Conservation (phyloP, 139 green algal species). For the Axilococcus clingmanii region DNA sequence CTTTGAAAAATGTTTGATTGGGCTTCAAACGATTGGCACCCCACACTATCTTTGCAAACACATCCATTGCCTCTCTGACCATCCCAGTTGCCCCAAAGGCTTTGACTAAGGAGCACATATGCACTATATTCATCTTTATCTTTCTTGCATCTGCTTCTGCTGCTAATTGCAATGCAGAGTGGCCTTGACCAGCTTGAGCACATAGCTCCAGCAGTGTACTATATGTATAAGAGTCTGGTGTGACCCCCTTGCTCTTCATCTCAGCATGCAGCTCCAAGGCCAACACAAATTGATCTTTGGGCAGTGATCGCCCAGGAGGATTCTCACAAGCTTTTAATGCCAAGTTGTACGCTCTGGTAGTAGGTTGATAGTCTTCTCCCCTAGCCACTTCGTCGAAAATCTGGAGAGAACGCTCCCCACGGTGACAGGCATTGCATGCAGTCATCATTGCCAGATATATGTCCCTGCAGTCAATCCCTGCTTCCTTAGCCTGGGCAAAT, state of each 20-base stretch:
- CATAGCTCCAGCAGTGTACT: slow-evolving; percentile 28
- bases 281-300: slow-evolving; percentile 9
- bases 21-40: slow-evolving; percentile 17
- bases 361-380: neutral
- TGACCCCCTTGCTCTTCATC: slow-evolving; percentile 22
- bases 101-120: slow-evolving; percentile 30
- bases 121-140: slow-evolving; percentile 15
- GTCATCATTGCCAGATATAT: slow-evolving; percentile 37
- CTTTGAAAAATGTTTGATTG: slow-evolving; percentile 26
- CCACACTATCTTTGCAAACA: slow-evolving; percentile 38
- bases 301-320: slow-evolving; percentile 10
- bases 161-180: slow-evolving; percentile 2
- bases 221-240: slow-evolving; percentile 43
- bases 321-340: slow-evolving; percentile 22
- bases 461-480: slow-evolving; percentile 5
- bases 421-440: slow-evolving; percentile 14
- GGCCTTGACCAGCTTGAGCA: slow-evolving; percentile 5
- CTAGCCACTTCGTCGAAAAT: slow-evolving; percentile 6
- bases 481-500: slow-evolving; percentile 21
- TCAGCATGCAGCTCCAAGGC: slow-evolving; percentile 21
- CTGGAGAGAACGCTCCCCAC: slow-evolving; percentile 29
- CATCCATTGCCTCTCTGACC: slow-evolving; percentile 18
- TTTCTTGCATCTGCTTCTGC: slow-evolving; percentile 9
- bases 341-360: slow-evolving; percentile 25
- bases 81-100: slow-evolving; percentile 25